Percentiles rank a stretch among this genome's conserved stretches.
These are phyloP conservation scores for Ophiosphaerella korrae DNA, from an alignment of 2,329 filamentous ascomycete species.

Conservation along the genomic window DNA sequence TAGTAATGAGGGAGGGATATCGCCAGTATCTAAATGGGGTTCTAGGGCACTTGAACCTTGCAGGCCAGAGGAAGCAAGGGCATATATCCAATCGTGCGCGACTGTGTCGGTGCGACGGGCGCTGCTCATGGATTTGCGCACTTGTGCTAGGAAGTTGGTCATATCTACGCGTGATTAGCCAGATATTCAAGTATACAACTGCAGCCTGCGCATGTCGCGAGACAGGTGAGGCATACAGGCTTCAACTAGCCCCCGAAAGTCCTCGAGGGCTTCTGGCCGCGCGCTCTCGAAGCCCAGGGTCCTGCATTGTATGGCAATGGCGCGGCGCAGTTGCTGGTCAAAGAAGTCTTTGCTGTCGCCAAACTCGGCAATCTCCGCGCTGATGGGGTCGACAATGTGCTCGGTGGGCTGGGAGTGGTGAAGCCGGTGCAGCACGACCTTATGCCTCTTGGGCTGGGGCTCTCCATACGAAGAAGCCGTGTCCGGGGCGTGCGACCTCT, in stretches of 20 bases:
- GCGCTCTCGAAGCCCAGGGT: conserved; percentile 61
- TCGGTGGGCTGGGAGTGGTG: conserved; percentile 42
- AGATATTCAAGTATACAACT: not conserved
- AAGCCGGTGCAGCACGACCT: conserved; percentile 35
- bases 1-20: conserved; percentile 39
- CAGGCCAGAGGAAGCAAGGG: conserved; percentile 51
- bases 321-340: conserved; percentile 60
- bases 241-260: conserved; percentile 60
- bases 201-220: conserved; percentile 7
- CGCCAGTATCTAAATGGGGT: conserved; percentile 49
- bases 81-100: conserved; percentile 63
- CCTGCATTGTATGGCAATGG: conserved; percentile 58
- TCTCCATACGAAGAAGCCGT: conserved; percentile 25
- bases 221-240: conserved; percentile 56
- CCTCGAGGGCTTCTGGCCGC: conserved; percentile 61
- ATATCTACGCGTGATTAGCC: conserved; percentile 53
- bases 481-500: conserved; percentile 35
- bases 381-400: conserved; percentile 39
- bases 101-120: conserved; percentile 61
- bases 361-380: conserved; percentile 37
- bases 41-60: conserved; percentile 47
- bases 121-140: conserved; percentile 63
- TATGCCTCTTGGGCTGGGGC: conserved; percentile 41
- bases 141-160: conserved; percentile 58
- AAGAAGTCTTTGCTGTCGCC: conserved; percentile 58